Evolutionary conservation across 495 filamentous ascomycete genomes (phyloP).

Genomic region (Penicillium desertorum): DNA sequence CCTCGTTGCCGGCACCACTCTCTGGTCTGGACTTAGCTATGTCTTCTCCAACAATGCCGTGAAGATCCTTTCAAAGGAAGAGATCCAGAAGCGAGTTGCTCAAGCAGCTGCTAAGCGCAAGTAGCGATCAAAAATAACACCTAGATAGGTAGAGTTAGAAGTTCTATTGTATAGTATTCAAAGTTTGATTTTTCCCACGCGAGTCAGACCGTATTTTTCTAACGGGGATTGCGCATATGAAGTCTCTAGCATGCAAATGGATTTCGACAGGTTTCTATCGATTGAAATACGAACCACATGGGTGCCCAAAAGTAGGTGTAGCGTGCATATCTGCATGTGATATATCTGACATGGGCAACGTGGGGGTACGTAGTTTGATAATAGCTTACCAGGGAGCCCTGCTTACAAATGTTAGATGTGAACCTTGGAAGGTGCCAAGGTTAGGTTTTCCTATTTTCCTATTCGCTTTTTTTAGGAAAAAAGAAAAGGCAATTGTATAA

Average conservation of each 20-base stretch:
- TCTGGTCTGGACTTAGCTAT: conserved; percentile 84
- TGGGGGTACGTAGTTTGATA: neutral
- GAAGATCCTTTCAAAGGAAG: conserved; percentile 65
- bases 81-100: conserved; percentile 42
- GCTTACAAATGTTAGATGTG: neutral
- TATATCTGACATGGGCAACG: neutral
- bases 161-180: conserved; percentile 9
- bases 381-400: neutral
- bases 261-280: neutral
- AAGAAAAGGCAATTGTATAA: neutral
- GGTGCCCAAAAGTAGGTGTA: neutral
- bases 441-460: no score
- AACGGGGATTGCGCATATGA: conserved; percentile 5
- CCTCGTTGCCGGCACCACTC: conserved; percentile 74
- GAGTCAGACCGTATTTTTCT: neutral
- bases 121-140: neutral
- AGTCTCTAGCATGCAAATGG: neutral
- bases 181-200: neutral
- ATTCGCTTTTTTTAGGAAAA: no score
- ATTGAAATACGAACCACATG: neutral
- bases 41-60: conserved; percentile 78
- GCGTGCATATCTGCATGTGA: neutral
- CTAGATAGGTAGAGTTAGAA: neutral
- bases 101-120: conserved; percentile 33
- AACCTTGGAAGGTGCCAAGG: neutral